Conservation (phyloP, 1,284 basidiomycete species). For the Clitocybe nebularis region DNA sequence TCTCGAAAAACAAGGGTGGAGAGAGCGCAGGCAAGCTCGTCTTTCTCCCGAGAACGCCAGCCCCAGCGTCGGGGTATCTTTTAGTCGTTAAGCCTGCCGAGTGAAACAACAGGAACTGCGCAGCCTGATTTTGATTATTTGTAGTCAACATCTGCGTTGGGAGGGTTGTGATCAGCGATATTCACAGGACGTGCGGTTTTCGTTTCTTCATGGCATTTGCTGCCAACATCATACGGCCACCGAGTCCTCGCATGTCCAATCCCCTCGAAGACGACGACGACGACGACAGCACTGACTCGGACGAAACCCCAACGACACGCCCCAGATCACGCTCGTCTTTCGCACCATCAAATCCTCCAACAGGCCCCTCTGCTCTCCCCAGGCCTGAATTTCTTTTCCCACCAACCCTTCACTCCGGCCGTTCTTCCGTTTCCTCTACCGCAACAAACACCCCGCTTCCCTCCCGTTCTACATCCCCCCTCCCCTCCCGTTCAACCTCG, state of each 20-base stretch:
- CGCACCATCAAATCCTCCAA: constrained; percentile 16
- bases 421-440: constrained; percentile 36
- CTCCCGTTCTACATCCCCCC: constrained; percentile 46
- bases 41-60: no score
- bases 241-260: constrained; percentile 18
- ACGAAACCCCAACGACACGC: constrained; percentile 26
- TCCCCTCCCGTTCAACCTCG: constrained; percentile 40
- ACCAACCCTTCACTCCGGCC: constrained; percentile 27
- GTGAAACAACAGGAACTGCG: no score
- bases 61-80: no score
- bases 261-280: constrained; percentile 32
- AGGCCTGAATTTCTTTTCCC: constrained; percentile 30
- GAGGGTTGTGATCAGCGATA: no score
- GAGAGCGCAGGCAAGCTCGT: no score
- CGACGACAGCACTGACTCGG: constrained; percentile 36
- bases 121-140: no score
- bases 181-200: no score
- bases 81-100: no score
- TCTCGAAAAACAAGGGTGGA: no score
- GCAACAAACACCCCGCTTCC: constrained; percentile 39
- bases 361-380: constrained; percentile 17
- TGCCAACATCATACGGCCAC: constrained; percentile 18
- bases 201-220: constrained; percentile 17
- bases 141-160: no score
- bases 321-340: constrained; percentile 17